Base-by-base conservation (phyloP, 805 yeast species). In the Yamadazyma tumulicola region DNA sequence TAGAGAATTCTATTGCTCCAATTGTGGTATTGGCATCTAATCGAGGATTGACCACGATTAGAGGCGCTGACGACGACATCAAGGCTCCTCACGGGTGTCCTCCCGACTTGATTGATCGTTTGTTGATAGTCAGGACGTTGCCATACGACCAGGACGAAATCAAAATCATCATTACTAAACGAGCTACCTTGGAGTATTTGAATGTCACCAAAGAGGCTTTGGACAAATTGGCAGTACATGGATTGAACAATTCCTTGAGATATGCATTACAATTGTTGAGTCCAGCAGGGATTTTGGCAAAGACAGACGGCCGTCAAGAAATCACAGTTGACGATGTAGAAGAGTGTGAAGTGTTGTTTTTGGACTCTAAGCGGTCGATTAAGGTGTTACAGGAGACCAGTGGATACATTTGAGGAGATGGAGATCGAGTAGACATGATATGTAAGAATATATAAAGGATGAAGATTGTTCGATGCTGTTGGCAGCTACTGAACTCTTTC, bases 51-150 rank as follows among this genome's bases (percentile, higher is more conserved):
- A 85, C 96, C 6, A 78, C 87, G 2, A 84, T 94, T 17, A 77
- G 95, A 49, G 99, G 99, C 28, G 83, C 96, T 5, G 81, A 73
- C 19, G 85, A 79, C 41, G 95, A 83, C 51, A 71, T 79, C 31
- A 75, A 75, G 40, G 81, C 96, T 13, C 97, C 98, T 29, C 98
- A 93, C 57, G 99, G 99, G 24, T 79, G 91, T 44, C 98, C 99
- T 19, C 83, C 95, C 9, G 99, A 93, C 67, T 73, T 93, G 55
- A 71, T 89, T 41, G 99, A 93, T 63, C 72, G 99, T 48, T 69
- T 91, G 45, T 77, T 93, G 49, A 93, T 93, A 52, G 88, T 93
- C 30, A 80, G 94, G 61, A 93, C 99, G 4, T 70, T 85, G 43
- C 88, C 95, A n/a, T 93, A 93, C 69, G 71, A 72, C 41, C 78